Evolutionary conservation across 192 early-diverging fungal genomes (phyloP).

Genomic region (Spinellus fusiger): DNA sequence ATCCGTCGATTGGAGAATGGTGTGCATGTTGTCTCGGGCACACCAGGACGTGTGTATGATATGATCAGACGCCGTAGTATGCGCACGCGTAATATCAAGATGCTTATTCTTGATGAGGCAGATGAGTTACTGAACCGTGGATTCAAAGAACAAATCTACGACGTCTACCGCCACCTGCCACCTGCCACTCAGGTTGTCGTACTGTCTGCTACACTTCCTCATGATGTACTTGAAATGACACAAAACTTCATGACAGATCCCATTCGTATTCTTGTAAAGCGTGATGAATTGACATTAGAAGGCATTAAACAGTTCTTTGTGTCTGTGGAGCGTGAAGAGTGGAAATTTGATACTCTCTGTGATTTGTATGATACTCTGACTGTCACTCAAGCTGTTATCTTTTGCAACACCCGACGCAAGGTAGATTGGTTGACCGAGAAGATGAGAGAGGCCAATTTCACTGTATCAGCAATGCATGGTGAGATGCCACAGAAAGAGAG

Average conservation of each 20-base stretch:
- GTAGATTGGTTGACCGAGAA: constrained; percentile 95
- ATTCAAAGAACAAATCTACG: constrained; percentile 98
- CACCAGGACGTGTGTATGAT: constrained; percentile 94
- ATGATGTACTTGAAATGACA: constrained; percentile 95
- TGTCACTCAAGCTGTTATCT: constrained; percentile 98
- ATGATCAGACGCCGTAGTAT: constrained; percentile 89
- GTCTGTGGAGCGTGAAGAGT: constrained; percentile 94
- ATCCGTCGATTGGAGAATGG: constrained; percentile 88
- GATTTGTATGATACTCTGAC: constrained; percentile 96
- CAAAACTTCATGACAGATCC: constrained; percentile 98
- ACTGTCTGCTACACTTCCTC: constrained; percentile 86
- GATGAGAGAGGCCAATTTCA: constrained; percentile 96
- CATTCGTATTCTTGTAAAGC: constrained; percentile 92
- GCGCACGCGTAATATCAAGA: constrained; percentile 80
- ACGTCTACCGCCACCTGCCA: constrained; percentile 88
- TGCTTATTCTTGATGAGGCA: constrained; percentile 96
- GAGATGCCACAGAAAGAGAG: constrained; percentile 99
- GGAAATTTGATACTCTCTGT: constrained; percentile 98
- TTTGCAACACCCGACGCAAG: constrained; percentile 95
- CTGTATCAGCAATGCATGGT: constrained; percentile 98
- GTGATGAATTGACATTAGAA: constrained; percentile 97
- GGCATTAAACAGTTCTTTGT: constrained; percentile 99
- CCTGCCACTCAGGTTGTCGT: constrained; percentile 90
- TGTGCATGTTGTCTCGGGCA: constrained; percentile 90
- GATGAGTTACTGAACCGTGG: constrained; percentile 92